These are phyloP conservation scores for Solanum tarijense DNA, from an alignment of 257 asterid species.

Conservation along the genomic window DNA sequence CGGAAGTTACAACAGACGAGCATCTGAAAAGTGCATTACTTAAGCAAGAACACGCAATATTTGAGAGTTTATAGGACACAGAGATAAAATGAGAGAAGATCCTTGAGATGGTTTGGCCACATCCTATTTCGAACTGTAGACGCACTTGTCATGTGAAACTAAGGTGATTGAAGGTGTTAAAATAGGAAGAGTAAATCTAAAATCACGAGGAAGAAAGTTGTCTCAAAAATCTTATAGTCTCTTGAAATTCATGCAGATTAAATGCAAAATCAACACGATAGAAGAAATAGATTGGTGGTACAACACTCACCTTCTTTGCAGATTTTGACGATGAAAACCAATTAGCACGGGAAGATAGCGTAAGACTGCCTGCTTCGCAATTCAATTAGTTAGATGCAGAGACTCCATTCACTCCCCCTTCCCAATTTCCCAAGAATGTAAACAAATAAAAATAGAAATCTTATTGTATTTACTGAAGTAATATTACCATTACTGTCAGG, in stretches of 20 bases:
- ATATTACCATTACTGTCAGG: conserved; percentile 54
- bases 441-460: not conserved
- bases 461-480: not conserved
- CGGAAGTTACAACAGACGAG: not conserved
- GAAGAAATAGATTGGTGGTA: not conserved
- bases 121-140: not conserved
- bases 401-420: not conserved
- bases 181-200: not conserved
- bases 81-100: not conserved
- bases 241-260: not conserved
- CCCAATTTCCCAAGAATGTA: not conserved
- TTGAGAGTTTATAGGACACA: not conserved
- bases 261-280: not conserved
- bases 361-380: conserved; percentile 36
- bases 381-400: conserved; percentile 14
- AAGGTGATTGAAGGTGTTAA: not conserved
- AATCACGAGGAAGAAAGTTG: not conserved
- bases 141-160: not conserved
- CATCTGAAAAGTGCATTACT: not conserved
- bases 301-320: conserved; percentile 62
- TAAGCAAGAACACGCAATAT: not conserved
- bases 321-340: conserved; percentile 94
- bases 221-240: not conserved
- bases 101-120: not conserved
- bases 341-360: conserved; percentile 61